Percentiles rank a stretch among this genome's conserved stretches.
phyloP scores from a whole-genome alignment of 345 rosid genomes.

The Rubroshorea leprosula region DNA sequence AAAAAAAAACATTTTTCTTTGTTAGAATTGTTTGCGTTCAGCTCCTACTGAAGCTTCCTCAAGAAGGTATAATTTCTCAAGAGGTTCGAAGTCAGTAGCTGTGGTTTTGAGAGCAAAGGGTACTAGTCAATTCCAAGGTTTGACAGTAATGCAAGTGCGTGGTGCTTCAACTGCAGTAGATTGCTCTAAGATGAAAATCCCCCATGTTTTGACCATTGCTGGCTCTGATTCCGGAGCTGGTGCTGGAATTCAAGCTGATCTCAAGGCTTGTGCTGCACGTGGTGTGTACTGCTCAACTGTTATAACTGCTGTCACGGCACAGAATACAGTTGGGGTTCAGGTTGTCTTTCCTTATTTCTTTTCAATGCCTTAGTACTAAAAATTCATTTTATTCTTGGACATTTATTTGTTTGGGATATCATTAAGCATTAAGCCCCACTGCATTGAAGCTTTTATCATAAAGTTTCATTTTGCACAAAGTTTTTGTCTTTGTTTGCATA shows the following conservation, averaged over 20 bases:
- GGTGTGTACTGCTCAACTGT: constrained; percentile 91
- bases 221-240: constrained; percentile 96
- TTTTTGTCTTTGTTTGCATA: background rate
- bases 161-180: constrained; percentile 11
- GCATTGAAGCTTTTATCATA: background rate
- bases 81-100: constrained; percentile 7
- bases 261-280: constrained; percentile 86
- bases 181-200: constrained; percentile 26
- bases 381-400: background rate
- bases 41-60: constrained; percentile 1
- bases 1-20: background rate
- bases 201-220: constrained; percentile 78
- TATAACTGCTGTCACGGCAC: constrained; percentile 83
- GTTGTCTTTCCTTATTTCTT: constrained; percentile 18
- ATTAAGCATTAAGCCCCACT: no score
- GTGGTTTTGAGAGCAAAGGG: background rate
- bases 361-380: background rate
- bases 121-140: constrained; percentile 1
- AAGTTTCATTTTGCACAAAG: background rate
- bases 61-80: background rate
- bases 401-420: no score
- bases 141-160: constrained; percentile 22
- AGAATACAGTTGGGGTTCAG: constrained; percentile 91
- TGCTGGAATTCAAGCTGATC: constrained; percentile 96
- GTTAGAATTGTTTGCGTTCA: constrained; percentile 9